These are phyloP conservation scores for Tetradesmus obliquus DNA, from an alignment of 139 green algal genomes.

Conservation along the genomic window DNA sequence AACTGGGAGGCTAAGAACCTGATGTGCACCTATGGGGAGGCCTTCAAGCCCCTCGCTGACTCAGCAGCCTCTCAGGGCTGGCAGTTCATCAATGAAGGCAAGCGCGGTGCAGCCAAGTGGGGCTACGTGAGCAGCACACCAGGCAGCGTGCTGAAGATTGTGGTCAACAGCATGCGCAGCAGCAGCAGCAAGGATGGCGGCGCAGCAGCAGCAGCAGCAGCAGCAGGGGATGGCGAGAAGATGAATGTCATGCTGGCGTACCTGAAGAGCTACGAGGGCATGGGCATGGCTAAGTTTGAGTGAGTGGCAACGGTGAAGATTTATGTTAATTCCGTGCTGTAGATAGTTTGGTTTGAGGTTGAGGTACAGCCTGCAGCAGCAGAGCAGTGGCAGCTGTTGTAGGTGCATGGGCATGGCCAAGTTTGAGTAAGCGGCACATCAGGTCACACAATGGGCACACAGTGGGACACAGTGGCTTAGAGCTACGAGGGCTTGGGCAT, in stretches of 20 bases:
- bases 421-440: slow-evolving; percentile 38
- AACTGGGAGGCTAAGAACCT: slow-evolving; percentile 46
- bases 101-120: slow-evolving; percentile 39
- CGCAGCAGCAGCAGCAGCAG: not conserved
- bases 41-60: slow-evolving; percentile 35
- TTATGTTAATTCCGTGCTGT: no score
- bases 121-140: slow-evolving; percentile 44
- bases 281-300: slow-evolving; percentile 51
- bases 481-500: no score
- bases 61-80: slow-evolving; percentile 1
- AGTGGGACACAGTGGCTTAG: no score
- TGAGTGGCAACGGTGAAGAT: not conserved
- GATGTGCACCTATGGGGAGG: slow-evolving; percentile 49
- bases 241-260: slow-evolving; percentile 53
- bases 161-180: slow-evolving; percentile 40
- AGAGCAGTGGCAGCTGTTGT: no score
- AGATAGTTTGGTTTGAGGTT: no score
- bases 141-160: slow-evolving; percentile 39
- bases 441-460: no score
- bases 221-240: not conserved
- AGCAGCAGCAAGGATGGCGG: not conserved
- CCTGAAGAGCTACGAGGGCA: slow-evolving; percentile 51
- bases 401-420: slow-evolving; percentile 46
- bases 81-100: slow-evolving; percentile 49
- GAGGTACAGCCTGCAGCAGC: no score